Conservation (phyloP, 495 filamentous ascomycete species). For the Thermochaetoides thermophila region DNA sequence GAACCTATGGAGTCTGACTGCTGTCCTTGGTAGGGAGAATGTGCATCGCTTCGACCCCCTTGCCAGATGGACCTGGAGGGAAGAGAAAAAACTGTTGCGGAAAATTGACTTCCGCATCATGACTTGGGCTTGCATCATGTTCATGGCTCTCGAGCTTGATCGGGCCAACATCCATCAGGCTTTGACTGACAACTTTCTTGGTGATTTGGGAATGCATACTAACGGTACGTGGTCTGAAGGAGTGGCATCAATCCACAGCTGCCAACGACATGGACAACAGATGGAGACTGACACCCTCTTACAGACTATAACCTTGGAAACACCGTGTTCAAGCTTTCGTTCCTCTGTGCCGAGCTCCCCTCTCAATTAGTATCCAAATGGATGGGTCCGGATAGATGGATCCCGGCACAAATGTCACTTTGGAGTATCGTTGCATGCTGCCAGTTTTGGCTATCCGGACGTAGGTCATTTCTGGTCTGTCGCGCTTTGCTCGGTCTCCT, state of each 20-base stretch:
- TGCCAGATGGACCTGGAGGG: constrained; percentile 28
- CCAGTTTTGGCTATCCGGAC: constrained; percentile 50
- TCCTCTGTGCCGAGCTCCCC: constrained; percentile 58
- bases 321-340: constrained; percentile 55
- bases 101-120: constrained; percentile 30
- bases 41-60: constrained; percentile 27
- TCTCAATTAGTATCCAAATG: constrained; percentile 64
- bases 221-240: constrained; percentile 14
- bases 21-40: constrained; percentile 25
- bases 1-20: not conserved
- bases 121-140: constrained; percentile 59
- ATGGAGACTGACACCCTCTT: too few relatives aligned
- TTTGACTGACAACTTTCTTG: constrained; percentile 25
- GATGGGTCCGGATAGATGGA: constrained; percentile 73
- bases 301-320: constrained; percentile 63
- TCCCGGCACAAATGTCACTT: constrained; percentile 64
- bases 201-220: constrained; percentile 20
- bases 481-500: constrained; percentile 56
- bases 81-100: constrained; percentile 23
- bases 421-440: constrained; percentile 60
- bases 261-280: too few relatives aligned
- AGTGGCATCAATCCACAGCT: too few relatives aligned
- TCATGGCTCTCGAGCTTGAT: constrained; percentile 73
- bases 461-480: constrained; percentile 45
- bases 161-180: constrained; percentile 45